Conservation (phyloP, 495 filamentous ascomycete genomes). For the Penicillium pancosmium region DNA sequence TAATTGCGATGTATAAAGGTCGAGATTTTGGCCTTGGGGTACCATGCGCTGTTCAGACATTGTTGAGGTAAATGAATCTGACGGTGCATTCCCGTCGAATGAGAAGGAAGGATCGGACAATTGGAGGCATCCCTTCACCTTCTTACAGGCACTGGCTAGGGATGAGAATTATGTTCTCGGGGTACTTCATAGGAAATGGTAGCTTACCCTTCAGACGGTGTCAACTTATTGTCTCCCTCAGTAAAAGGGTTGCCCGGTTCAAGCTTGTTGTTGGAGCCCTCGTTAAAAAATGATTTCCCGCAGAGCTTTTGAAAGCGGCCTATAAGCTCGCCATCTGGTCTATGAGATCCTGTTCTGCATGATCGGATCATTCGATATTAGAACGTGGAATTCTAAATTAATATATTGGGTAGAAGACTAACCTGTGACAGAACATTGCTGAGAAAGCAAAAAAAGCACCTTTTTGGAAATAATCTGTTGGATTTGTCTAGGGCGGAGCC, state of each 20-base stretch:
- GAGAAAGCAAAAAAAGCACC: background rate
- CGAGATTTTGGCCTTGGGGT: background rate
- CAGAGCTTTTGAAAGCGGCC: background rate
- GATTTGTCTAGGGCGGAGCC: too few species aligned
- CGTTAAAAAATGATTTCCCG: background rate
- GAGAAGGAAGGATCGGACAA: background rate
- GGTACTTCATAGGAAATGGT: background rate
- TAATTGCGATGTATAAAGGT: background rate
- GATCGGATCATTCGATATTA: background rate
- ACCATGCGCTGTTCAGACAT: background rate
- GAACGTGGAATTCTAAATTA: background rate
- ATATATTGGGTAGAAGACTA: background rate
- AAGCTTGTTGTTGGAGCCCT: background rate
- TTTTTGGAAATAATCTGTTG: too few species aligned
- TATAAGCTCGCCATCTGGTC: background rate
- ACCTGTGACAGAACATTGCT: background rate
- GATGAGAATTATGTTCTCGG: background rate
- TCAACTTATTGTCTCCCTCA: background rate
- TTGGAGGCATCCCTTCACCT: background rate
- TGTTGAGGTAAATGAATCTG: background rate
- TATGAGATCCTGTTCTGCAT: background rate
- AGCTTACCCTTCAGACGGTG: background rate
- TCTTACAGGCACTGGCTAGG: background rate
- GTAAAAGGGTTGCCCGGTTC: background rate
- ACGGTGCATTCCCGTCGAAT: background rate